A percentile compares a stretch with the other conserved stretches of the same genome.
Conservation (phyloP, 1,284 basidiomycete species). For the Fomitopsis betulina region DNA sequence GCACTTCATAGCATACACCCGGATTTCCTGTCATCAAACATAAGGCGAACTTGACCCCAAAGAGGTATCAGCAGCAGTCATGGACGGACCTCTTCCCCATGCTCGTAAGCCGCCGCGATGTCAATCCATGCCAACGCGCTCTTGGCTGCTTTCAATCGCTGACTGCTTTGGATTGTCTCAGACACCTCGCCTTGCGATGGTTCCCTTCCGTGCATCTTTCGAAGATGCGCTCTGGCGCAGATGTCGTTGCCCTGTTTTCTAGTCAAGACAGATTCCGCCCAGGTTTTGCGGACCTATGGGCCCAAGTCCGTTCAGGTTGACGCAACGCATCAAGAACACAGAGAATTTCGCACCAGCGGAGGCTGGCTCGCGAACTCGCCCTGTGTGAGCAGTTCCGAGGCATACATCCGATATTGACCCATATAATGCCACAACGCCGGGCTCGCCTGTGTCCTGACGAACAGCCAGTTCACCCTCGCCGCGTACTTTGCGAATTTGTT, state of each 20-base stretch:
- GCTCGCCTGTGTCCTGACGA: neutral
- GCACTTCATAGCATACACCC: conserved; percentile 6
- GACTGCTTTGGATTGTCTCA: neutral
- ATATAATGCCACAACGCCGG: conserved; percentile 1
- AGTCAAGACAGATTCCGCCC: neutral
- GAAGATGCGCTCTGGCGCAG: neutral
- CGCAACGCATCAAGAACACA: neutral
- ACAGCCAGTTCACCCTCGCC: neutral
- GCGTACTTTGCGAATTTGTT: neutral
- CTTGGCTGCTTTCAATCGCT: neutral
- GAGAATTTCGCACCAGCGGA: neutral
- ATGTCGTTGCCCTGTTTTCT: neutral
- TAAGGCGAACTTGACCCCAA: too few species aligned
- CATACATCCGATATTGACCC: conserved; percentile 3
- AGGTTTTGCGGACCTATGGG: conserved; percentile 1
- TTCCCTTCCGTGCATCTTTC: neutral
- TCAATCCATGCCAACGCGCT: conserved; percentile 3
- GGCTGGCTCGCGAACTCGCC: neutral
- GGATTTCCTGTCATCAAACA: neutral
- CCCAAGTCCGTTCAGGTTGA: too few species aligned
- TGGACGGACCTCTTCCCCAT: conserved; percentile 5
- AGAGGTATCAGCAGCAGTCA: neutral
- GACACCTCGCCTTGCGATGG: neutral
- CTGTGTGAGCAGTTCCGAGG: neutral
- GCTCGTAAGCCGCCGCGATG: conserved; percentile 5